Conservation (phyloP, 495 filamentous ascomycete species). For the Lasiosphaeris hirsuta region DNA sequence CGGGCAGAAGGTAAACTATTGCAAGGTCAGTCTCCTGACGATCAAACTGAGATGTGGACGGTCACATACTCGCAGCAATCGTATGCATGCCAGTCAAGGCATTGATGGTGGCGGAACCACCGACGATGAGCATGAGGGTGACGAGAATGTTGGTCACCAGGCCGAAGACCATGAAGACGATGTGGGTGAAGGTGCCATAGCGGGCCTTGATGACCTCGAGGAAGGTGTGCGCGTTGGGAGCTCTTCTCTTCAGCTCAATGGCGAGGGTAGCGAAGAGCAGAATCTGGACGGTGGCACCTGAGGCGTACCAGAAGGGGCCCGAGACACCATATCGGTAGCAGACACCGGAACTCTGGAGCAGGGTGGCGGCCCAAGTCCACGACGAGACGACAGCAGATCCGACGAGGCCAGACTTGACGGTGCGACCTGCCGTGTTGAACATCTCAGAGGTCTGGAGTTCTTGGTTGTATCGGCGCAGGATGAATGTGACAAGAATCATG, state of each 20-base stretch:
- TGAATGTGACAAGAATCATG: slow-evolving; percentile 68
- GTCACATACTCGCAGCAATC: slow-evolving; percentile 61
- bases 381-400: slow-evolving; percentile 91
- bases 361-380: slow-evolving; percentile 90
- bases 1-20: slow-evolving; percentile 72
- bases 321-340: slow-evolving; percentile 92
- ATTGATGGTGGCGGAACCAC: slow-evolving; percentile 81
- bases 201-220: slow-evolving; percentile 66
- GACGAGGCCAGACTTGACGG: slow-evolving; percentile 93
- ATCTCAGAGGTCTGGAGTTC: slow-evolving; percentile 96
- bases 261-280: slow-evolving; percentile 89
- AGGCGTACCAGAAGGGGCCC: slow-evolving; percentile 87
- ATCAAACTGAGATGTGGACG: not conserved
- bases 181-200: slow-evolving; percentile 60
- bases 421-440: slow-evolving; percentile 92
- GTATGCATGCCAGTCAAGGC: slow-evolving; percentile 84
- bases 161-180: slow-evolving; percentile 77
- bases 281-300: slow-evolving; percentile 68
- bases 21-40: not conserved
- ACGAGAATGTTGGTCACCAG: slow-evolving; percentile 80
- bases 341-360: slow-evolving; percentile 80
- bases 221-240: slow-evolving; percentile 85
- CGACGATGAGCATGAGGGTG: slow-evolving; percentile 89
- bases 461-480: slow-evolving; percentile 81
- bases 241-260: slow-evolving; percentile 86